Percentiles rank a stretch among this genome's conserved stretches.
Evolutionary conservation across 345 rosid species (phyloP).

Genomic region (Eucalyptus globulus): DNA sequence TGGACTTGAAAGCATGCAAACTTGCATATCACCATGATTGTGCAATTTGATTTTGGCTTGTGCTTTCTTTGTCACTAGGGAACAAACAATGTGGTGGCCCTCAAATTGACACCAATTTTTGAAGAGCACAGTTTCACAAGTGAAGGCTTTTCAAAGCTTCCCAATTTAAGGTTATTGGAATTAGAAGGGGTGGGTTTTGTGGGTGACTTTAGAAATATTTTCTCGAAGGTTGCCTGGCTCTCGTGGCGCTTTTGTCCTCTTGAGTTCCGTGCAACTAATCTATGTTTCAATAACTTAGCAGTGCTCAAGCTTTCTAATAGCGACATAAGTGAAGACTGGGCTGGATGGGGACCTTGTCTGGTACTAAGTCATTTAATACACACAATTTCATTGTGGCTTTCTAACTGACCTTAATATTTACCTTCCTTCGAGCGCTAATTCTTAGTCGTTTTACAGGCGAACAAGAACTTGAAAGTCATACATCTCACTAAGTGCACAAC

Average conservation of each 20-base stretch:
- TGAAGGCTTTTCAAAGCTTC: not conserved
- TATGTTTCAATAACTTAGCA: not conserved
- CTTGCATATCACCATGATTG: accelerated
- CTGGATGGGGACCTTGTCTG: not conserved
- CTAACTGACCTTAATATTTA: not conserved
- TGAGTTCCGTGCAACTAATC: not conserved
- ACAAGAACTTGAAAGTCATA: not conserved
- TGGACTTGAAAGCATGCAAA: not conserved
- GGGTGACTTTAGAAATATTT: not conserved
- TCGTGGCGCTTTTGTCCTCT: not conserved
- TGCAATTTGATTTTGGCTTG: not conserved
- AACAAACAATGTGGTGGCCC: not conserved
- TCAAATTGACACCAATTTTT: not conserved
- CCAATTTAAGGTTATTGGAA: not conserved
- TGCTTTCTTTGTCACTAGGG: not conserved
- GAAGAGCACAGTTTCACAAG: not conserved
- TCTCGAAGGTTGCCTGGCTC: not conserved
- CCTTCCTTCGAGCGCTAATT: not conserved
- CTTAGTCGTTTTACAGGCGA: not conserved
- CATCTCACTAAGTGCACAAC: not conserved
- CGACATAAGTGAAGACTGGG: not conserved
- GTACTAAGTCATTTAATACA: not conserved
- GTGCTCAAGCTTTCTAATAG: not conserved
- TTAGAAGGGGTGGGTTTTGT: not conserved
- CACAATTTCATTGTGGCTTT: accelerated